Conservation (phyloP, 139 green algal genomes). For the Yamagishiella unicocca region DNA sequence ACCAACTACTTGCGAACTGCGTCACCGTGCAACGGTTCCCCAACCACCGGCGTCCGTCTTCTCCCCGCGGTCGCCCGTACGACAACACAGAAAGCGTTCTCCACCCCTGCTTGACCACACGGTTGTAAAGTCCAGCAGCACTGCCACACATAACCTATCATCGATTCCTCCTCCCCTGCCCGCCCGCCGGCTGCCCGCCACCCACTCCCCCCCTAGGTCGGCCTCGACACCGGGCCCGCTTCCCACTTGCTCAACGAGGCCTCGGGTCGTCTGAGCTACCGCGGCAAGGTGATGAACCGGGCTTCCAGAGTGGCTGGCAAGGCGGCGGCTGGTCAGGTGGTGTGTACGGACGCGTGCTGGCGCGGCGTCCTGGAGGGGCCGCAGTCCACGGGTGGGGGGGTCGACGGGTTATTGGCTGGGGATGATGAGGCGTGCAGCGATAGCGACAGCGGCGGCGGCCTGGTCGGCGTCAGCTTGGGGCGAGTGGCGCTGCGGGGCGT, state of each 20-base stretch:
- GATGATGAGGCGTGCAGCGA: not conserved
- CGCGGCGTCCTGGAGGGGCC: not conserved
- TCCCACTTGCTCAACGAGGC: slow-evolving; percentile 25
- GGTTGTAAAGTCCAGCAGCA: too few relatives aligned
- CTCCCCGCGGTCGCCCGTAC: too few relatives aligned
- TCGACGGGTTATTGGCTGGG: not conserved
- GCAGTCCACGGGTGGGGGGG: not conserved
- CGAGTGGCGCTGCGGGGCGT: slow-evolving; percentile 14
- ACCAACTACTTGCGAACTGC: too few relatives aligned
- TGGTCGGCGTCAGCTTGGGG: slow-evolving; percentile 16
- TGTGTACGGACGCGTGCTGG: slow-evolving; percentile 17
- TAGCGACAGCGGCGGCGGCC: not conserved
- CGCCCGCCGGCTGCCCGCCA: not conserved
- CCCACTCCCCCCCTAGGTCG: slow-evolving; percentile 21
- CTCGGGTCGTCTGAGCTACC: slow-evolving; percentile 47
- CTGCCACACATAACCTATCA: too few relatives aligned
- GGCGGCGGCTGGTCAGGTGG: slow-evolving; percentile 37
- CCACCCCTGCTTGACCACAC: too few relatives aligned
- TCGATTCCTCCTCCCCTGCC: too few relatives aligned
- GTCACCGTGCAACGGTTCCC: too few relatives aligned
- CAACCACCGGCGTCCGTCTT: too few relatives aligned
- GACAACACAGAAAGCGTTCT: too few relatives aligned
- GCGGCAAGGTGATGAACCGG: slow-evolving; percentile 60
- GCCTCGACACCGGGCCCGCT: slow-evolving; percentile 34
- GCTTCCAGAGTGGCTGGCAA: slow-evolving; percentile 25